Base-by-base conservation (phyloP, 2,329 filamentous ascomycete genomes). In the Apiospora kogelbergensis region DNA sequence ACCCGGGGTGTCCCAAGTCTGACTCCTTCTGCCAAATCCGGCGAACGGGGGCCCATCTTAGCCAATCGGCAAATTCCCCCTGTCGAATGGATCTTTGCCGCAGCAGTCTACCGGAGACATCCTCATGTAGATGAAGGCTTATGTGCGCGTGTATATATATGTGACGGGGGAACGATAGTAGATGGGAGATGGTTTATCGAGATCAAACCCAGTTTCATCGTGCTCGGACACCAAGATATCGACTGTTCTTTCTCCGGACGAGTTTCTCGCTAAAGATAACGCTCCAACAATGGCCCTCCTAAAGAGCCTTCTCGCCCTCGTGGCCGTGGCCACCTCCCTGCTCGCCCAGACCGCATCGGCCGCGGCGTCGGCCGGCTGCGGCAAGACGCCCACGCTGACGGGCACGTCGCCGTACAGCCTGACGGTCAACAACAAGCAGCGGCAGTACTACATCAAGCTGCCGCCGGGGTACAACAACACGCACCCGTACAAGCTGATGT, bases 371-470 rank as follows among this genome's bases (percentile, higher is more conserved):
- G 22, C 63, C 24, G 63, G 63, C 63, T 65, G 63, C 63, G 63
- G 63, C n/a, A 65, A 65, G 24, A 22, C 22, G 13, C 37, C 63
- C 6, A 65, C 37, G 24, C 63, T 65, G 22, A 65, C 63, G 11
- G 53, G 53, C 17, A 60, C 53, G 30, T 60, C 53, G 26, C 53
- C 53, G 30, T 60, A 60, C 53, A 37, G 53, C 30, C 53, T 60
- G 17, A 60, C 53, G 17, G 53, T 60, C 9, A 65, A 65, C 41
- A 44, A 13, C 63, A 44, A 42, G 37, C 63, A 65, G 63, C 63
- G 63, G 20, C 63, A 65, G 20, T 65, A 65, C 63, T 42, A 41
- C 63, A 41, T 65, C 37, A 41, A 65, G 37, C 37, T 65, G 41
- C 63, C 63, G 22, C 37, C 63, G 6, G 6, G n/a, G 63, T 65